Evolutionary conservation across 2,329 filamentous ascomycete species (phyloP).

Genomic region (Monilinia fructigena): DNA sequence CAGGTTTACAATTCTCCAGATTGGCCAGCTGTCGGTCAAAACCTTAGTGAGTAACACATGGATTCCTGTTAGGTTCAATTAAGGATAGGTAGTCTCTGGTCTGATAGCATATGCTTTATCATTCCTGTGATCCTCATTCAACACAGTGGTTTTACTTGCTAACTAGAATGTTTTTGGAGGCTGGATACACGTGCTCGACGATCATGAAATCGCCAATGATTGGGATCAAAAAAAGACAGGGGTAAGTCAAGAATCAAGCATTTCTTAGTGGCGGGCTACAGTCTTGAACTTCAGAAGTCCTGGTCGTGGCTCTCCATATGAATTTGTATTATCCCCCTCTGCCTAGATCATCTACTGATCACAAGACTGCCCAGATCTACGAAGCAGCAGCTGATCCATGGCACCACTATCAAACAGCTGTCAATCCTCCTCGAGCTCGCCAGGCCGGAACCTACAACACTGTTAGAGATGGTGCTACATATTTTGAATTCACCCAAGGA

Average conservation of each 20-base stretch:
- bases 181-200: constrained; percentile 96
- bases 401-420: constrained; percentile 77
- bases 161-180: background rate
- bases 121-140: background rate
- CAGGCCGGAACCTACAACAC: constrained; percentile 46
- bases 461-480: constrained; percentile 61
- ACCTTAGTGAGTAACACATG: constrained; percentile 58
- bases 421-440: constrained; percentile 73
- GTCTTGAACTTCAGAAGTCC: constrained; percentile 3
- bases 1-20: constrained; percentile 95
- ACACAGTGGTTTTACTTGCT: background rate
- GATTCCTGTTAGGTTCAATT: background rate
- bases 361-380: constrained; percentile 39
- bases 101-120: background rate
- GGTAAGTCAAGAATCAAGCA: constrained; percentile 53
- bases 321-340: background rate
- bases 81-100: background rate
- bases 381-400: constrained; percentile 55
- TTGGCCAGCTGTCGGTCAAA: constrained; percentile 72
- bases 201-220: constrained; percentile 95
- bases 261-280: constrained; percentile 24
- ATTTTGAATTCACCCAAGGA: constrained; percentile 86
- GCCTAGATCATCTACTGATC: background rate
- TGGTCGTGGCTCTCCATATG: background rate
- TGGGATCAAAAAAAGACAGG: constrained; percentile 82